Conservation (phyloP, 78 protist species). For the Abeoforma whisleri region DNA sequence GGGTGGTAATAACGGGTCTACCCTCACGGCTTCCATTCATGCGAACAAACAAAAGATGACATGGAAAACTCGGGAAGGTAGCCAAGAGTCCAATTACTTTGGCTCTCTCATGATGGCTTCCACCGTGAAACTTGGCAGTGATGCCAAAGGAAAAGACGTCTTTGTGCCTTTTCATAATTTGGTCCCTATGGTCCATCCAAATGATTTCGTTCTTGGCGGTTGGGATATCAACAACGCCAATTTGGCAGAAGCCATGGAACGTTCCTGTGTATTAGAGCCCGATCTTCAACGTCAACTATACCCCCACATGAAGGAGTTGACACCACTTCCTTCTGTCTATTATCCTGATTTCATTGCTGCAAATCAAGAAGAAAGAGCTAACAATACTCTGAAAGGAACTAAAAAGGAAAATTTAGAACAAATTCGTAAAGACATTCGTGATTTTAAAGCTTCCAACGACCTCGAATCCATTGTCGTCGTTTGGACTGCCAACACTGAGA, state of each 20-base stretch:
- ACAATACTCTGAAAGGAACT: conserved; percentile 83
- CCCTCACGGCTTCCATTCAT: conserved; percentile 79
- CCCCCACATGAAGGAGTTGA: conserved; percentile 69
- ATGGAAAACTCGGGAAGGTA: conserved; percentile 83
- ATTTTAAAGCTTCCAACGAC: conserved; percentile 77
- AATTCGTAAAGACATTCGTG: conserved; percentile 84
- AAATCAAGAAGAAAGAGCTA: conserved; percentile 92
- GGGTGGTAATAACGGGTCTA: conserved; percentile 99
- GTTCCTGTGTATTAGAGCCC: conserved; percentile 82
- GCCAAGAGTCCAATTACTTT: conserved; percentile 84
- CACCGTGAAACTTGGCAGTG: conserved; percentile 72
- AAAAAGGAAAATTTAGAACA: conserved; percentile 76
- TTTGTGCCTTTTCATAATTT: conserved; percentile 72
- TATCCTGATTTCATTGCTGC: conserved; percentile 96
- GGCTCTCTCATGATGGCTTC: conserved; percentile 91
- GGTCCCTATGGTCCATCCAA: conserved; percentile 97
- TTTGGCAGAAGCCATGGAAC: conserved; percentile 87
- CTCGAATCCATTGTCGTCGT: conserved; percentile 83
- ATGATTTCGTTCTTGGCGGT: conserved; percentile 93
- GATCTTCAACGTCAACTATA: conserved; percentile 81
- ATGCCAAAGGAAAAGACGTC: conserved; percentile 62
- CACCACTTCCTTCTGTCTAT: conserved; percentile 88
- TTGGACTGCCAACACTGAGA: conserved; percentile 99
- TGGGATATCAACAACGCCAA: conserved; percentile 90
- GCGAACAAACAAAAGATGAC: conserved; percentile 83